Percentiles rank a stretch among this genome's conserved stretches.
Conservation (phyloP, 768 basidiomycete genomes). For the Podaxis rugospora region DNA sequence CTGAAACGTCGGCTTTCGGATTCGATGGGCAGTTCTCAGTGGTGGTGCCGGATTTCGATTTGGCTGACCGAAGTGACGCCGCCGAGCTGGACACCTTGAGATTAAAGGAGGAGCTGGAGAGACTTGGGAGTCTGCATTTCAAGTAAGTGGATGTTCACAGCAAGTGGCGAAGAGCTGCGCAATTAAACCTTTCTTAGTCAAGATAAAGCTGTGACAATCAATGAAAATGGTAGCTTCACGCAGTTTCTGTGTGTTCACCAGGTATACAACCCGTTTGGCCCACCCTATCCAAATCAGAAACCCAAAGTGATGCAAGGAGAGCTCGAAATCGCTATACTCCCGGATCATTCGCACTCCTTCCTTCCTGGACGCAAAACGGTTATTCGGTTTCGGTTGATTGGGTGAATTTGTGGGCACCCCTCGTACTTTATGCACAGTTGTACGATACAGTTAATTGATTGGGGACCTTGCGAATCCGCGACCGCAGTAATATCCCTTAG, state of each 20-base stretch:
- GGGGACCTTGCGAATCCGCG: not conserved
- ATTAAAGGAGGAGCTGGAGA: slow-evolving; percentile 30
- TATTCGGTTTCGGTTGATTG: slow-evolving; percentile 48
- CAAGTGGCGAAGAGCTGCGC: not conserved
- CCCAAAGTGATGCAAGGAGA: slow-evolving; percentile 43
- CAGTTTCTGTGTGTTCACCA: slow-evolving; percentile 32
- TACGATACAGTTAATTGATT: not conserved
- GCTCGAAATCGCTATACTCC: slow-evolving; percentile 46
- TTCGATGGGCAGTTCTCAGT: slow-evolving; percentile 51
- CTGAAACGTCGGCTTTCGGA: slow-evolving; percentile 28
- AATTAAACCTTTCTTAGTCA: slow-evolving; percentile 17
- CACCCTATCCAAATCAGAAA: slow-evolving; percentile 1
- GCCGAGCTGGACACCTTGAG: slow-evolving; percentile 23
- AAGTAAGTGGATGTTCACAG: slow-evolving; percentile 18
- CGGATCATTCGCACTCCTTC: slow-evolving; percentile 48
- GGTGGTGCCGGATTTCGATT: slow-evolving; percentile 35
- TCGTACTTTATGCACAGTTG: too few species aligned
- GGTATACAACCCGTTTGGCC: slow-evolving; percentile 18
- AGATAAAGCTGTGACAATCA: slow-evolving; percentile 25
- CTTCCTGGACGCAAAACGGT: slow-evolving; percentile 53
- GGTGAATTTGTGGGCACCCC: slow-evolving; percentile 21
- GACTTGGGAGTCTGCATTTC: slow-evolving; percentile 32
- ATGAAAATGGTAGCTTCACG: slow-evolving; percentile 29
- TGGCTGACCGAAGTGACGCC: slow-evolving; percentile 27
- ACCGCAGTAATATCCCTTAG: not conserved